Evolutionary conservation across 2,329 filamentous ascomycete genomes (phyloP).

Genomic region (Fusarium siculi): DNA sequence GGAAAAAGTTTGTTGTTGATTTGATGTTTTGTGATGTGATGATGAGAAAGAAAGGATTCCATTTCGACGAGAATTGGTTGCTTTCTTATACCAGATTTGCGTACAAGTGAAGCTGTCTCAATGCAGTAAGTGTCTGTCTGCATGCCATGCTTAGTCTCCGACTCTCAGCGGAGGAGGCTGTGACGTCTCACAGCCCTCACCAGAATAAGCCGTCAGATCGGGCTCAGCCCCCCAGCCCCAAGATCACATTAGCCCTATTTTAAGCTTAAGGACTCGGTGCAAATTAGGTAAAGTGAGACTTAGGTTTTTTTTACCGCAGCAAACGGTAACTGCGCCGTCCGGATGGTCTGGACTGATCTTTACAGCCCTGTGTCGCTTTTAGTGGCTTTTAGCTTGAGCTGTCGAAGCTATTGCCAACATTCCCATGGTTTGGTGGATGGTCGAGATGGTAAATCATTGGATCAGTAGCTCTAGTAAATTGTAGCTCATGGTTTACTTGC

Average conservation of each 20-base stretch:
- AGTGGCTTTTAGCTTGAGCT: neutral
- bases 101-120: neutral
- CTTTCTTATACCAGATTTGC: conserved; percentile 15
- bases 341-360: neutral
- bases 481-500: neutral
- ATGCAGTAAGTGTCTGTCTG: neutral
- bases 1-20: conserved; percentile 2
- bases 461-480: neutral
- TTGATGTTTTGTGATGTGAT: conserved; percentile 32
- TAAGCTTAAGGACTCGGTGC: conserved; percentile 26
- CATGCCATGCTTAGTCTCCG: conserved; percentile 2
- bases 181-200: conserved; percentile 18
- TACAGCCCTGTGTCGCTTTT: neutral
- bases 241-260: conserved; percentile 28
- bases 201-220: conserved; percentile 20
- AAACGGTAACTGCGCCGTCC: neutral
- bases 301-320: neutral
- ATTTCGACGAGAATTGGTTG: neutral
- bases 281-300: neutral
- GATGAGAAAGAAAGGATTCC: conserved; percentile 16
- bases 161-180: conserved; percentile 25
- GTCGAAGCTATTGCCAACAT: neutral
- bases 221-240: conserved; percentile 21
- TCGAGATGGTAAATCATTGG: neutral
- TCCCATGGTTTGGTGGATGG: neutral